Evolutionary conservation across 2,329 filamentous ascomycete species (phyloP), one percentile per base, ranked within the genome.

Genomic region (Pseudofabraea citricarpa): DNA sequence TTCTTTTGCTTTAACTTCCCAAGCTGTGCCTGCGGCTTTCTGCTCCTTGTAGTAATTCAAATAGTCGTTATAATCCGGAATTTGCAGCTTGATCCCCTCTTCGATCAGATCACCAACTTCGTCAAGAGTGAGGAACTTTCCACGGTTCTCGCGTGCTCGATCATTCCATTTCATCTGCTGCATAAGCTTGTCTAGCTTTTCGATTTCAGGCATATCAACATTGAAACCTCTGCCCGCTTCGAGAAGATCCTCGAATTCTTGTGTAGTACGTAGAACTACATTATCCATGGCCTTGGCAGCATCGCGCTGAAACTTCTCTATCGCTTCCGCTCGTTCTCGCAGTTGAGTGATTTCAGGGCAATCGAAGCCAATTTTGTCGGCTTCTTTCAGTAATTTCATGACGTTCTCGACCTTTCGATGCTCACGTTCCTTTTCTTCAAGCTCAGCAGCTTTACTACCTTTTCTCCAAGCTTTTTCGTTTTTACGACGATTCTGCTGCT

Each of bases 401-500:
- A 98, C 88, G 61, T 94, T 94, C 54, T 87, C 83, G 52, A 96
- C 81, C 60, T 89, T 94, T 55, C 93, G 88, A 56, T 89, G 75
- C 62, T 96, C 90, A 54, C 83, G 83, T 58, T 87, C 83, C 49
- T 80, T 79, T 61, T 96, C 88, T 65, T 95, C 93, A 55, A 85
- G 75, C 58, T 96, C 90, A 40, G 85, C 79, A 40, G 82, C 84
- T 64, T 86, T 91, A 40, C 78, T 79, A 43, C 82, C 78, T 57
- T 80, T 84, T 52, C 89, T 86, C 81, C 86, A 93, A 35, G 79
- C 79, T 60, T 89, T 93, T 58, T 96, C 91, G 64, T 86, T 95
- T 68, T 97, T 97, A 49, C 91, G 88, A 50, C 93, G 86, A 60
- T 94, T 95, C 67, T 96, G 91, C 69, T 96, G 91, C 70, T 98